phyloP scores from a whole-genome alignment of 2,329 filamentous ascomycete species.

The Aspergillus candidus region DNA sequence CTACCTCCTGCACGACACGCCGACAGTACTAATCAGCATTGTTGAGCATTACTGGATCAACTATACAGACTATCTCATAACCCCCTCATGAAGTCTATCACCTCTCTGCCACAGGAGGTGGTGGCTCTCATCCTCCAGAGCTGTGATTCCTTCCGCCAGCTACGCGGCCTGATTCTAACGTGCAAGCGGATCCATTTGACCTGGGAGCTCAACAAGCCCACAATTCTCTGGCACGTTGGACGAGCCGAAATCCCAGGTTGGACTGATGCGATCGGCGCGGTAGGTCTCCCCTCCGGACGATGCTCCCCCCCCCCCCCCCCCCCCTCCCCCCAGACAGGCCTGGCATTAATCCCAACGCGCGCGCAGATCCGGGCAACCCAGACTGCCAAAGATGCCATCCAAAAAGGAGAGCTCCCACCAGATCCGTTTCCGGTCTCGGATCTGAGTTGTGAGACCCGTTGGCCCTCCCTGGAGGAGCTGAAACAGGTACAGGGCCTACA shows the following conservation, averaged over 20 bases:
- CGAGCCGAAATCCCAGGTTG: background rate
- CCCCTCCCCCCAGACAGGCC: background rate
- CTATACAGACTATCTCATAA: too few species aligned
- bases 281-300: background rate
- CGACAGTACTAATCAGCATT: too few species aligned
- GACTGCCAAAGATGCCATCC: background rate
- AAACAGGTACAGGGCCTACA: too few species aligned
- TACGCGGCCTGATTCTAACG: background rate
- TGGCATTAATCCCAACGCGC: too few species aligned
- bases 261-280: slow-evolving; percentile 4
- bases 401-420: slow-evolving; percentile 2
- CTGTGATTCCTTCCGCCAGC: background rate
- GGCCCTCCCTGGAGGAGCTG: background rate
- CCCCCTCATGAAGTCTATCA: too few species aligned
- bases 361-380: slow-evolving; percentile 3
- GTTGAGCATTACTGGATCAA: too few species aligned
- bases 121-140: slow-evolving; percentile 1
- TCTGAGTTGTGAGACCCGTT: background rate
- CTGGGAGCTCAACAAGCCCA: background rate
- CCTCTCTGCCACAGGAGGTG: background rate
- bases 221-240: slow-evolving; percentile 3
- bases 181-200: background rate
- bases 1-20: too few species aligned
- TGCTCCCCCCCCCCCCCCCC: too few species aligned
- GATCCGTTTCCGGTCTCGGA: background rate